Conservation (phyloP, 495 filamentous ascomycete genomes). For the Zalerion maritima region DNA sequence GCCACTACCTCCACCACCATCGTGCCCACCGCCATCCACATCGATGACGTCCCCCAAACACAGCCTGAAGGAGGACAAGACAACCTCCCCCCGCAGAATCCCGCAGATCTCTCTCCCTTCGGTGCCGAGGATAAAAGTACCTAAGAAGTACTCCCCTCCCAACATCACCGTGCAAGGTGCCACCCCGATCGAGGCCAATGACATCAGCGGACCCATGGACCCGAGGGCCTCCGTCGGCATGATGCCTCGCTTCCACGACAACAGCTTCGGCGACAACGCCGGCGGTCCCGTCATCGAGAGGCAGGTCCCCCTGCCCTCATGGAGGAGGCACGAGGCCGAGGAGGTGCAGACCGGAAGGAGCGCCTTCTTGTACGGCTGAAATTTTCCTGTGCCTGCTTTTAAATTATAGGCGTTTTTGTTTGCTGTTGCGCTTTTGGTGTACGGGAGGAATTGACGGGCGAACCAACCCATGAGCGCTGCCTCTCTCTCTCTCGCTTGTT, state of each 20-base stretch:
- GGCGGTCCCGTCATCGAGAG: constrained; percentile 1
- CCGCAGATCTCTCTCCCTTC: constrained; percentile 12
- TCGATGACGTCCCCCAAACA: constrained; percentile 3
- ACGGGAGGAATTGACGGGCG: too few species aligned
- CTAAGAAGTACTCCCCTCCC: constrained; percentile 13
- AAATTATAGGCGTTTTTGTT: too few species aligned
- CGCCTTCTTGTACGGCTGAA: too few species aligned
- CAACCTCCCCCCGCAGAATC: constrained; percentile 6
- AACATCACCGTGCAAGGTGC: constrained; percentile 9
- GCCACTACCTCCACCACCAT: constrained; percentile 6
- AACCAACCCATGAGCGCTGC: too few species aligned
- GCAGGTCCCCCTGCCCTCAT: background rate
- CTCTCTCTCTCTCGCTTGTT: too few species aligned
- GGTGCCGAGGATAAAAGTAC: constrained; percentile 9
- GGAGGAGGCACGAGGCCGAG: background rate
- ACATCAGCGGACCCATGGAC: background rate
- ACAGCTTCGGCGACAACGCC: constrained; percentile 6
- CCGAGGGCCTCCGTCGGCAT: background rate
- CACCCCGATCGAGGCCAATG: constrained; percentile 5
- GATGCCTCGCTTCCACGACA: constrained; percentile 4
- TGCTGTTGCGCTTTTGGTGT: too few species aligned
- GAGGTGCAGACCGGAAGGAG: too few species aligned
- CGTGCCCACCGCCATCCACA: constrained; percentile 1
- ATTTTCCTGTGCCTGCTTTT: too few species aligned
- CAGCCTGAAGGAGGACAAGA: too few species aligned